phyloP scores from a whole-genome alignment of 2,329 filamentous ascomycete genomes.

The Alternaria novae-zelandiae region DNA sequence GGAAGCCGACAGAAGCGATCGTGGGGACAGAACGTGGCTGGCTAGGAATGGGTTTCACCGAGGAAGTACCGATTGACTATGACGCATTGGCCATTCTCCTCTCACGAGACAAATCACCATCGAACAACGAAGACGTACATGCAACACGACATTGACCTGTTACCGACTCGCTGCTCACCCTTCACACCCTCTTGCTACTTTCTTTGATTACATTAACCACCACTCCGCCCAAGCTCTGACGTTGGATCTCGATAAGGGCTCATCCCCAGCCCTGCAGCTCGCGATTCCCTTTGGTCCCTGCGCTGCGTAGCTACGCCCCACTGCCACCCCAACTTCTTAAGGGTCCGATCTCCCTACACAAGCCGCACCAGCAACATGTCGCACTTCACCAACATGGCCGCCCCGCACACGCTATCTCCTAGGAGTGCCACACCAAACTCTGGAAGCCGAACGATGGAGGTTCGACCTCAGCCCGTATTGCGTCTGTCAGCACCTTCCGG shows the following conservation, averaged over 20 bases:
- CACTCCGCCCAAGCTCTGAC: conserved; percentile 2
- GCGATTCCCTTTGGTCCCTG: conserved; percentile 20
- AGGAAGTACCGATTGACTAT: conserved; percentile 21
- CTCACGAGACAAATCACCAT: conserved; percentile 38
- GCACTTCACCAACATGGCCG: conserved; percentile 31
- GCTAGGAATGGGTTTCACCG: conserved; percentile 13
- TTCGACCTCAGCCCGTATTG: conserved; percentile 38
- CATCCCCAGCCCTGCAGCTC: conserved; percentile 10
- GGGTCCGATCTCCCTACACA: conserved; percentile 66
- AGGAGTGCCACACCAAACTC: conserved; percentile 27
- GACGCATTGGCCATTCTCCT: conserved; percentile 30
- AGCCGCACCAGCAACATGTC: conserved; percentile 83
- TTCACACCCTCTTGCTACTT: conserved; percentile 15
- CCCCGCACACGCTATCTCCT: conserved; percentile 23
- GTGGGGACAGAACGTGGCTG: conserved; percentile 18
- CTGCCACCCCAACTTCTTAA: conserved; percentile 13
- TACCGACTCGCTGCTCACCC: conserved; percentile 26
- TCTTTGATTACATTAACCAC: conserved; percentile 13
- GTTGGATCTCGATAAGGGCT: conserved; percentile 5
- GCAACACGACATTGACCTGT: conserved; percentile 23
- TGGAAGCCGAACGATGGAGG: conserved; percentile 33
- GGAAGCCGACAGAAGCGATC: conserved; percentile 16
- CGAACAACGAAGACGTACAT: conserved; percentile 48
- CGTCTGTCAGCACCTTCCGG: conserved; percentile 45
- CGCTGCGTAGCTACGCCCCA: conserved; percentile 23